Percentiles rank a stretch among this genome's conserved stretches.
Conservation (phyloP, 768 basidiomycete genomes). For the Leccinum aurantiacum region DNA sequence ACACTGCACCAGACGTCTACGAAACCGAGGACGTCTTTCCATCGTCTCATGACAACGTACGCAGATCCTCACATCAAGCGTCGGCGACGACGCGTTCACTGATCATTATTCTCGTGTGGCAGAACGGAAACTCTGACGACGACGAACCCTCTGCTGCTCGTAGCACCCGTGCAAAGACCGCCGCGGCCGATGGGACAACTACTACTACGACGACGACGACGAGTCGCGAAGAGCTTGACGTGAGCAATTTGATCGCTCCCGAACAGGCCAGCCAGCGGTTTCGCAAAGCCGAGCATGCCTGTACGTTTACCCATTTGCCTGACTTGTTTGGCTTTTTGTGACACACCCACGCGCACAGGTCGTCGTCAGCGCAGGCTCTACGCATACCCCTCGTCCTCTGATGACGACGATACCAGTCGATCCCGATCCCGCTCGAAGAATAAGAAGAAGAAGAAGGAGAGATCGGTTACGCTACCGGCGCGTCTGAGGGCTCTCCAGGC, state of each 20-base stretch:
- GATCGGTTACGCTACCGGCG: conserved; percentile 48
- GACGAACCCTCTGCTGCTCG: conserved; percentile 53
- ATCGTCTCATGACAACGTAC: conserved; percentile 49
- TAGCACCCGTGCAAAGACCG: conserved; percentile 24
- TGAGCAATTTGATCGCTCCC: conserved; percentile 57
- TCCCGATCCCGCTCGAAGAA: conserved; percentile 32
- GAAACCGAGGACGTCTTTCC: conserved; percentile 83
- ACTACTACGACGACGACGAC: conserved; percentile 22
- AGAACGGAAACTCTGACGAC: conserved; percentile 67
- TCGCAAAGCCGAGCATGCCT: conserved; percentile 64
- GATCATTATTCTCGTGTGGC: conserved; percentile 5
- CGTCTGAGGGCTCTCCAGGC: conserved; percentile 67
- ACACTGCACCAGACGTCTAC: conserved; percentile 89
- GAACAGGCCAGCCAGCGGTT: conserved; percentile 73
- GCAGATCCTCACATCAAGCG: conserved; percentile 20
- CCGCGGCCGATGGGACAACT: conserved; percentile 36
- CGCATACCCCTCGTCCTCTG: conserved; percentile 60
- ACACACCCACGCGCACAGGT: conserved; percentile 19
- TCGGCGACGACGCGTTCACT: neutral
- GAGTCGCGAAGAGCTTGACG: conserved; percentile 67
- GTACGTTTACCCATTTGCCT: conserved; percentile 32
- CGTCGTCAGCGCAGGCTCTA: conserved; percentile 60
- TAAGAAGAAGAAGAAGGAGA: conserved; percentile 23
- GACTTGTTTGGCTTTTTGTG: neutral
- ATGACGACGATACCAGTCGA: conserved; percentile 51